Base-by-base conservation (phyloP, 768 basidiomycete species). In the Phaffia australis region DNA sequence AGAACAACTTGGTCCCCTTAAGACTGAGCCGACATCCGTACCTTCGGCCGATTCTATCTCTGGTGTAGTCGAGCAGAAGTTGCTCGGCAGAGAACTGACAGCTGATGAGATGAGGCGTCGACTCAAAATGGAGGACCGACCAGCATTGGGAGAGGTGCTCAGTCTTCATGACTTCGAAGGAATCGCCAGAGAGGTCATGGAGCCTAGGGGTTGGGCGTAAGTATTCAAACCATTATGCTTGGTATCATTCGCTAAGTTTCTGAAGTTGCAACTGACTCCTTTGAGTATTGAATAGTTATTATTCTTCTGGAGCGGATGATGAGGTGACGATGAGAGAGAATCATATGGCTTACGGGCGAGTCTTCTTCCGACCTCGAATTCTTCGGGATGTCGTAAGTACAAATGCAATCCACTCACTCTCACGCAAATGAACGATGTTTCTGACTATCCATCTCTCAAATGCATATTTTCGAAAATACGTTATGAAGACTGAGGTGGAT, bases 241-340 rank as follows among this genome's bases (percentile, higher is more conserved):
- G 15, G 52, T 54, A 54, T 54, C n/a, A 5, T 15, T 54, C 16
- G 5, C 4, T 23, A 15, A 23, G 23, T 54, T 54, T 5, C 5
- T 54, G 23, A 15, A 54, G 52, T 5, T 23, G n/a, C 16, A 15
- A 30, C n/a, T 54, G 52, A 23, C 9, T 54, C 5, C 5, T 4
- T 9, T 54, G 52, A 54, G 52, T 4, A 54, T 54, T 29, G 52
- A 23, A n/a, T 15, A 23, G 23, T 29, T 29, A 52, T 35, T 51
- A 63, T 55, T 48, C 52, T 61, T 18, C 16, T 46, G 66, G 59
- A 1, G 59, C 66, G 18, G 66, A 67, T 46, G 66, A 67, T 46
- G 66, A 67, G 55, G 56, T 55, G 42, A 67, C 66, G 19, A 61
- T 67, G 66, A 27, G 66, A 16, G 66, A 67, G 48, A 67, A 67